Conservation (phyloP, 176 grass and related monocot species). For the Olyra latifolia region DNA sequence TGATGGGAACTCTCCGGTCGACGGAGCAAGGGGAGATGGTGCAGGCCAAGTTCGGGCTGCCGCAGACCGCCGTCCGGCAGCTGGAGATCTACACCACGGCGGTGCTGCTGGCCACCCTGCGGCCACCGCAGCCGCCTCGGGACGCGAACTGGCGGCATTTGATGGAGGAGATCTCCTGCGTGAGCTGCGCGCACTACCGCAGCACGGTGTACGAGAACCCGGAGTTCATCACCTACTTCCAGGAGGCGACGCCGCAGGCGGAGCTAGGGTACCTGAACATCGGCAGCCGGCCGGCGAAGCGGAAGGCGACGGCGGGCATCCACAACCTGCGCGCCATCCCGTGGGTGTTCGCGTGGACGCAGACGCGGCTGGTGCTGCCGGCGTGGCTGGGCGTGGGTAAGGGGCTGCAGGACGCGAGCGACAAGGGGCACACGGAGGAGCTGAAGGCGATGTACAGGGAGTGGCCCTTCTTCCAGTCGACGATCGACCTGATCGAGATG, state of each 20-base stretch:
- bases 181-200: constrained; percentile 76
- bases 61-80: constrained; percentile 77
- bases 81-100: constrained; percentile 95
- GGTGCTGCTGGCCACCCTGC: constrained; percentile 73
- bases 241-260: constrained; percentile 80
- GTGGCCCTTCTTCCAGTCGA: constrained; percentile 97
- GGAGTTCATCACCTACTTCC: constrained; percentile 87
- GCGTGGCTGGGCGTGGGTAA: constrained; percentile 82
- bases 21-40: constrained; percentile 99
- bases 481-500: constrained; percentile 91
- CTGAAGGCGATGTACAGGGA: constrained; percentile 77
- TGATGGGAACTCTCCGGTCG: constrained; percentile 82
- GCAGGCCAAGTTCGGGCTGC: constrained; percentile 88
- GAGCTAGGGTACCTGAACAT: constrained; percentile 90
- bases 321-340: constrained; percentile 79
- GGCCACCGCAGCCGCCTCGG: constrained; percentile 70
- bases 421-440: constrained; percentile 59
- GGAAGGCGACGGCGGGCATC: constrained; percentile 57
- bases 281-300: constrained; percentile 66
- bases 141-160: constrained; percentile 55
- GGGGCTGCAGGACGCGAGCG: constrained; percentile 63
- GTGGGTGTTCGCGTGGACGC: constrained; percentile 96
- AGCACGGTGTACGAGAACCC: constrained; percentile 82
- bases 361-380: constrained; percentile 84
- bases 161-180: constrained; percentile 88